These are phyloP conservation scores for Colletotrichum sp. DNA, from an alignment of 2,329 filamentous ascomycete species.

Conservation along the genomic window DNA sequence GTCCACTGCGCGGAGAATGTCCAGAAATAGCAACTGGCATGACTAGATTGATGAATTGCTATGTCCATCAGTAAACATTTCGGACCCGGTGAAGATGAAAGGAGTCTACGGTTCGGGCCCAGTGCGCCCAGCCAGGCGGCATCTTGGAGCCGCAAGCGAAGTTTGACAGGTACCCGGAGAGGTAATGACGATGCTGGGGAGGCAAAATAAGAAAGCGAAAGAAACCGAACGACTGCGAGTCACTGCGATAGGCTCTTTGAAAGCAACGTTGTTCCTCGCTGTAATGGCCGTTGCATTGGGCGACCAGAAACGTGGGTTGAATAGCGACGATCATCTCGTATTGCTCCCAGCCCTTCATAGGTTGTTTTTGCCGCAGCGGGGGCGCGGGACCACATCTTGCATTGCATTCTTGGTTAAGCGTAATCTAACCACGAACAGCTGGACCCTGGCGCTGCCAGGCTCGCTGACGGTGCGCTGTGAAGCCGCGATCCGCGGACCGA, in stretches of 20 bases:
- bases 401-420: neutral
- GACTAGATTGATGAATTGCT: neutral
- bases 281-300: neutral
- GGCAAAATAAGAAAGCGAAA: neutral
- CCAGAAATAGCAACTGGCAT: slow-evolving; percentile 3
- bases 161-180: neutral
- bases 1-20: neutral
- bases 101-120: neutral
- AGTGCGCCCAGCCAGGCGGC: neutral
- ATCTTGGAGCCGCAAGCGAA: neutral
- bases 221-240: neutral
- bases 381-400: neutral
- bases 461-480: neutral
- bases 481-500: neutral
- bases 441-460: neutral
- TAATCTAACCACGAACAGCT: neutral
- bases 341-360: neutral
- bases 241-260: neutral
- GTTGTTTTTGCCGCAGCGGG: neutral
- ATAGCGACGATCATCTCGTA: slow-evolving; percentile 13
- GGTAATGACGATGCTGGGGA: neutral
- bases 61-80: neutral
- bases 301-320: neutral
- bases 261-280: neutral
- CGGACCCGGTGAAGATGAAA: neutral